These are phyloP conservation scores for Nidularia sp. DNA, from an alignment of 768 basidiomycete genomes.

Conservation along the genomic window DNA sequence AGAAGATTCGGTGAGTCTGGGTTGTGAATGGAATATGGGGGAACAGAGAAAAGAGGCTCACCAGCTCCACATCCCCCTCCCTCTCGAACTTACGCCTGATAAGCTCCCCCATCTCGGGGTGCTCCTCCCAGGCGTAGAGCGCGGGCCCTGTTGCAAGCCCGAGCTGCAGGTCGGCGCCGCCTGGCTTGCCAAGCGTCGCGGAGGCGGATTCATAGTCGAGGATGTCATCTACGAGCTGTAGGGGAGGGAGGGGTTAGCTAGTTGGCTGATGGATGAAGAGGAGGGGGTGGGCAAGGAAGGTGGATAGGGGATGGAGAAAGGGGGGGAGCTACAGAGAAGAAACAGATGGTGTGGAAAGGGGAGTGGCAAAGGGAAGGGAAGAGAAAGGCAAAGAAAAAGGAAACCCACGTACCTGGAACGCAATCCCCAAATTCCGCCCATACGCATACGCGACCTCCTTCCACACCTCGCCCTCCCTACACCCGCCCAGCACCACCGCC, in stretches of 20 bases:
- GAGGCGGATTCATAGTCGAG: constrained; percentile 86
- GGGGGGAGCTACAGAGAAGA: too few species aligned
- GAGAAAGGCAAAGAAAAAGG: background rate
- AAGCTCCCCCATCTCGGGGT: constrained; percentile 82
- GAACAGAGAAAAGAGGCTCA: constrained; percentile 20
- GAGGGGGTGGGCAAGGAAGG: too few species aligned
- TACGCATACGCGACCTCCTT: constrained; percentile 97
- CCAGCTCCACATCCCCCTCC: constrained; percentile 84
- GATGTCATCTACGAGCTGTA: constrained; percentile 90
- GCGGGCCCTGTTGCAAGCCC: constrained; percentile 93
- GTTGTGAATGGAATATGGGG: background rate
- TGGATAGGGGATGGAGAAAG: too few species aligned
- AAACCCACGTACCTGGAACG: constrained; percentile 73
- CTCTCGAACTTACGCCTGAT: constrained; percentile 80
- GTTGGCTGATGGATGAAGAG: too few species aligned
- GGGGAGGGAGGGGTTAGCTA: background rate
- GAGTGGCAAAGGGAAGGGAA: too few species aligned
- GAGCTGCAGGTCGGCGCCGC: constrained; percentile 77
- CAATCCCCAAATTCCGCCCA: constrained; percentile 89
- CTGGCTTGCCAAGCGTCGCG: constrained; percentile 82
- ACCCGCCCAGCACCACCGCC: constrained; percentile 86
- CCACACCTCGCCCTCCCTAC: constrained; percentile 76
- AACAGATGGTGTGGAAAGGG: too few species aligned
- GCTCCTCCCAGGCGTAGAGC: constrained; percentile 91
- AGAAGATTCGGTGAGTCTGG: background rate